Conservation (phyloP, 495 filamentous ascomycete species). For the Cercophora scortea region DNA sequence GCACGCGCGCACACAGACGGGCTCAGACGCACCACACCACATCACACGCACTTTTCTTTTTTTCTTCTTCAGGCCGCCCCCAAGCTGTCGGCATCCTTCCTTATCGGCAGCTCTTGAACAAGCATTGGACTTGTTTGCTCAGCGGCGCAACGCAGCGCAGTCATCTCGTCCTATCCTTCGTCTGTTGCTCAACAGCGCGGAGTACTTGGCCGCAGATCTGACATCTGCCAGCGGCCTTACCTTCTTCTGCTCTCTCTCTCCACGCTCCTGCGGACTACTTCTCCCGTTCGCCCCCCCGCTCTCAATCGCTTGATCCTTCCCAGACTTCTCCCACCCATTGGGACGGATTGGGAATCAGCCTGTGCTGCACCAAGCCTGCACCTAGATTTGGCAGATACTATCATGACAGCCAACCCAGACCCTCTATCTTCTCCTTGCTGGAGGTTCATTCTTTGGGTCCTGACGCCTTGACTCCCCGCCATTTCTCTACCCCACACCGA, state of each 20-base stretch:
- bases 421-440: slow-evolving; percentile 46
- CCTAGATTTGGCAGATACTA: slow-evolving; percentile 29
- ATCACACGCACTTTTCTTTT: no score
- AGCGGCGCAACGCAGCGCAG: no score
- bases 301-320: slow-evolving; percentile 5
- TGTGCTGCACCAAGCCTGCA: slow-evolving; percentile 29
- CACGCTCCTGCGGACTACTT: neutral
- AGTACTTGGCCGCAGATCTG: slow-evolving; percentile 1
- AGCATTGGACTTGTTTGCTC: no score
- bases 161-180: no score
- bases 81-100: slow-evolving; percentile 12
- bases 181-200: no score
- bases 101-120: neutral
- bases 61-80: neutral
- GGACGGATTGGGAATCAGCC: slow-evolving; percentile 23
- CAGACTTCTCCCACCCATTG: slow-evolving; percentile 14
- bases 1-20: no score
- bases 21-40: no score
- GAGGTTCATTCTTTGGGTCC: slow-evolving; percentile 45
- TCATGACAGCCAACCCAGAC: slow-evolving; percentile 50
- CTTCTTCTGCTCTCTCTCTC: neutral
- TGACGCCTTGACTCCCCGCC: slow-evolving; percentile 32
- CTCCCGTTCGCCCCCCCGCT: slow-evolving; percentile 13
- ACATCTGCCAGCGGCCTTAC: slow-evolving; percentile 6
- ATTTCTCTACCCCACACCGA: slow-evolving; percentile 27